Evolutionary conservation across 106 monocot genomes (phyloP).

Genomic region (Phalaenopsis equestris): DNA sequence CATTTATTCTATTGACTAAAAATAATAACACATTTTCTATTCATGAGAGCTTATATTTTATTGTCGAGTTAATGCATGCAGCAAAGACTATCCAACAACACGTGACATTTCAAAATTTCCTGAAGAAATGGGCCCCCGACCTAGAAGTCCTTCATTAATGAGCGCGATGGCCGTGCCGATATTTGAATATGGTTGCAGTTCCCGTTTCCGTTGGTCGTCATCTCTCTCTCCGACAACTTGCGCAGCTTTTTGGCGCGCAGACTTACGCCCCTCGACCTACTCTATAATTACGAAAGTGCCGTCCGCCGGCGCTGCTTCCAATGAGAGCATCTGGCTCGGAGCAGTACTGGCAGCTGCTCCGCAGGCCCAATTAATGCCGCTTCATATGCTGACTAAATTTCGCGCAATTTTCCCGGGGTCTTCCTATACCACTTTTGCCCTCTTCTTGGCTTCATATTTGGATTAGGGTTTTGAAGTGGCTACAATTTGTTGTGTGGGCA

Average conservation of each 20-base stretch:
- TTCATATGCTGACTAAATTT: not conserved
- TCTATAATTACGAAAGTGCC: not conserved
- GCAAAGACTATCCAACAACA: no score
- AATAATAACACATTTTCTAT: no score
- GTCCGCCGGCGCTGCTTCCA: conserved; percentile 2
- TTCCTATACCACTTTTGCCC: not conserved
- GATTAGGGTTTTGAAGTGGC: conserved; percentile 7
- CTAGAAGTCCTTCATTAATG: no score
- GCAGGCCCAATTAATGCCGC: not conserved
- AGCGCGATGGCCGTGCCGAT: no score
- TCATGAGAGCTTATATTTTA: no score
- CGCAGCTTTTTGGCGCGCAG: conserved; percentile 2
- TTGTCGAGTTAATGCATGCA: no score
- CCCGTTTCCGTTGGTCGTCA: not conserved
- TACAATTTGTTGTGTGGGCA: not conserved
- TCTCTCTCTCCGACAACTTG: not conserved
- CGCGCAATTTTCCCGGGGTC: not conserved
- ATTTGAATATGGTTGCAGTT: not conserved
- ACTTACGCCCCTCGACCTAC: not conserved
- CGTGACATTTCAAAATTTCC: no score
- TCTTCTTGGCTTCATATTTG: not conserved
- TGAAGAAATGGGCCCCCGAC: no score
- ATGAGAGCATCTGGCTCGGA: not conserved
- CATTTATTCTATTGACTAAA: no score
- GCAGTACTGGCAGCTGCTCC: not conserved